Percentiles rank a stretch among this genome's conserved stretches.
Evolutionary conservation across 2,329 filamentous ascomycete genomes (phyloP).

Genomic region (Lojkania enalia): DNA sequence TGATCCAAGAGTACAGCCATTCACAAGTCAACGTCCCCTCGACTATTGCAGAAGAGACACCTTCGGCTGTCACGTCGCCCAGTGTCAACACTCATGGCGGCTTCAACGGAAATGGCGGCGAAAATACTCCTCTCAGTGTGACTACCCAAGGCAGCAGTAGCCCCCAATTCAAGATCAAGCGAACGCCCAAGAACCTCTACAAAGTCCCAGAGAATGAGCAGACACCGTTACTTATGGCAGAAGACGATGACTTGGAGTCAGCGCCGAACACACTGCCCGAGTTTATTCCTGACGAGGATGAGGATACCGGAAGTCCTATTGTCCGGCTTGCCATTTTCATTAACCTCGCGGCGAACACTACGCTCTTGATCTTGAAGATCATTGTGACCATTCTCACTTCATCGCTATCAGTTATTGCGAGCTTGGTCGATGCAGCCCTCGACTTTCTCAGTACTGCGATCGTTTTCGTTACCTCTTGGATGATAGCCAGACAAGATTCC

Average conservation of each 20-base stretch:
- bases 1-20: conserved; percentile 86
- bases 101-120: conserved; percentile 19
- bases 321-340: conserved; percentile 88
- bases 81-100: conserved; percentile 20
- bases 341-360: conserved; percentile 77
- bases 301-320: conserved; percentile 73
- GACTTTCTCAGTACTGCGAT: conserved; percentile 83
- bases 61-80: conserved; percentile 24
- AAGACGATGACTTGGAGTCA: conserved; percentile 46
- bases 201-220: conserved; percentile 67
- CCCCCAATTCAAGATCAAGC: conserved; percentile 38
- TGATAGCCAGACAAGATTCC: conserved; percentile 73
- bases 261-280: conserved; percentile 64
- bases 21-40: conserved; percentile 66
- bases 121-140: conserved; percentile 11
- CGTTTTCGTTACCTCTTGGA: conserved; percentile 74
- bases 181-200: conserved; percentile 83
- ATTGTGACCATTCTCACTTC: conserved; percentile 76
- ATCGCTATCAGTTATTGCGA: conserved; percentile 79
- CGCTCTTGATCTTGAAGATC: conserved; percentile 76
- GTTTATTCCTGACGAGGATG: conserved; percentile 68
- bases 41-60: conserved; percentile 74
- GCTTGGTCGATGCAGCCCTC: conserved; percentile 75
- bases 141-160: conserved; percentile 38
- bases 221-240: conserved; percentile 60